Evolutionary conservation across 108 stramenopile genomes (phyloP), one percentile per base, ranked within the genome.

Genomic region (Nitzschia sp.): DNA sequence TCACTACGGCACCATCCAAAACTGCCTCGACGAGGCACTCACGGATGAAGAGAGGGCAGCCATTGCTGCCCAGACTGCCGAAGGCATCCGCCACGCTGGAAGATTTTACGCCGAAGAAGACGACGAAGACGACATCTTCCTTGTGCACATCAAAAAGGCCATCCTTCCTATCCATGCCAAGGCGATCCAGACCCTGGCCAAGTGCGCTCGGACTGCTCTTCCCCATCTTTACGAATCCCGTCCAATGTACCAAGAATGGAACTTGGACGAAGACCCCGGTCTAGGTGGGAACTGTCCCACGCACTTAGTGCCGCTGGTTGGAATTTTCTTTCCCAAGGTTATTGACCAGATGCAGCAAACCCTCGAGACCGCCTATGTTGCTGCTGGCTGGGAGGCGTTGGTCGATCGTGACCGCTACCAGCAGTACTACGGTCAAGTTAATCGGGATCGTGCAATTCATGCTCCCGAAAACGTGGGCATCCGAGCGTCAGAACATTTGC

Each of bases 281-380:
- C 35, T 64, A 5, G 76, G 76, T 29, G 76, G 76, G 19, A 77
- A 77, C 32, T 68, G 57, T 44, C 76, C 76, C 26, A 71, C 69
- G 6, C 76, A 71, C 35, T 50, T 77, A 29, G 65, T 32, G 21
- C 65, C 69, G 0, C 53, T 71, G 38, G 57, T 71, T 0, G 57
- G 58, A 28, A 38, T 71, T 41, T 77, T 66, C 48, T 50, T 77
- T 1, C 76, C 69, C 6, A 54, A 67, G 13, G 59, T 77, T 0
- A 36, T 67, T 1, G 52, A 38, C 13, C 63, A 71, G 45, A 77
- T 77, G 63, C 44, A 66, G 31, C 45, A 52, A 23, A 77, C 69
- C 8, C 44, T 77, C n/a, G 22, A 71, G 33, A 25, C 63, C 2
- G 76, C 76, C 19, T 77, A 77, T 64, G n/a, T n/a, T n/a, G 64